phyloP scores from a whole-genome alignment of 2,329 filamentous ascomycete genomes.

The Onygenales sp. region DNA sequence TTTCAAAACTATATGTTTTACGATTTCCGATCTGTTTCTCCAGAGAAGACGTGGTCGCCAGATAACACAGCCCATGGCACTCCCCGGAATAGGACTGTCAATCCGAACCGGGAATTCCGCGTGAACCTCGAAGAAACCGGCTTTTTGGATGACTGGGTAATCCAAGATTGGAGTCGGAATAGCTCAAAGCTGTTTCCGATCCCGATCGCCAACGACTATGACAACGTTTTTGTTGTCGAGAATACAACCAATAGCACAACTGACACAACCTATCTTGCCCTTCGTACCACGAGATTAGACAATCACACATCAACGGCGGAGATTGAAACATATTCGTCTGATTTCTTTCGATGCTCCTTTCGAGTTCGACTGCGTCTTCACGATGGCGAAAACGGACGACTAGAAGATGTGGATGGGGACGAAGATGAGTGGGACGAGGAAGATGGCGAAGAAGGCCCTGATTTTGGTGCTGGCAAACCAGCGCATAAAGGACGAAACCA shows the following conservation, averaged over 20 bases:
- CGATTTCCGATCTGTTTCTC: slow-evolving; percentile 39
- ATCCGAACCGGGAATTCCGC: slow-evolving; percentile 5
- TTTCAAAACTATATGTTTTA: slow-evolving; percentile 44
- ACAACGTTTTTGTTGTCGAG: slow-evolving; percentile 38
- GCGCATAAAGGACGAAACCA: not conserved
- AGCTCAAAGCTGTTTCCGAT: slow-evolving; percentile 28
- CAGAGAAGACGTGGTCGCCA: slow-evolving; percentile 17
- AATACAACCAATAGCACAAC: slow-evolving; percentile 11
- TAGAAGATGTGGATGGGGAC: slow-evolving; percentile 8
- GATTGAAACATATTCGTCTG: slow-evolving; percentile 36
- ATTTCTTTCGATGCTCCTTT: slow-evolving; percentile 39
- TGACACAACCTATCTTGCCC: slow-evolving; percentile 34
- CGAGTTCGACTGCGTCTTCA: slow-evolving; percentile 37
- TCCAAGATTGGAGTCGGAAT: slow-evolving; percentile 38
- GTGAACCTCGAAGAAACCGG: slow-evolving; percentile 4
- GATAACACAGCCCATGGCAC: slow-evolving; percentile 42
- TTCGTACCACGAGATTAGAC: slow-evolving; percentile 36
- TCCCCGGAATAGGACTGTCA: slow-evolving; percentile 26
- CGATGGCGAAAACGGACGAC: slow-evolving; percentile 1
- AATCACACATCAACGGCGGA: slow-evolving; percentile 40
- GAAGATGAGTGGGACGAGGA: not conserved
- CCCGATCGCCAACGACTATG: slow-evolving; percentile 36
- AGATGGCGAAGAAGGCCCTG: not conserved
- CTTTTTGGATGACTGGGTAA: slow-evolving; percentile 26
- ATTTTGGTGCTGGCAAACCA: not conserved